phyloP scores from a whole-genome alignment of 371 early-diverging fungal genomes.

The Mucor indicus region DNA sequence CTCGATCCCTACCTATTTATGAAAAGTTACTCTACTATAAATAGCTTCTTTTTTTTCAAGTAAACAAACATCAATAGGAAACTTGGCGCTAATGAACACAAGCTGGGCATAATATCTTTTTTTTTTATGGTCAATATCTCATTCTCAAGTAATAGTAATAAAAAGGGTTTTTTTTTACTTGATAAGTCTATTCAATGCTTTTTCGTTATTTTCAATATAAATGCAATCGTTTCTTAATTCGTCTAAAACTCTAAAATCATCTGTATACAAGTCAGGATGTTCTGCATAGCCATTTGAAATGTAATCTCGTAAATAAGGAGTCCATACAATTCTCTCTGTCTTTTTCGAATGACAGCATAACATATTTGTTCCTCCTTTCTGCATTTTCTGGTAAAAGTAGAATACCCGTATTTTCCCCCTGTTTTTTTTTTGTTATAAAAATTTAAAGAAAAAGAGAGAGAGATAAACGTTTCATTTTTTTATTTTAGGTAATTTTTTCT shows the following conservation, averaged over 20 bases:
- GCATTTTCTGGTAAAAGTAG: too few species aligned
- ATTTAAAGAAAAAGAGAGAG: too few species aligned
- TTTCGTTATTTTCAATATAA: constrained; percentile 66
- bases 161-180: too few species aligned
- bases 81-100: constrained; percentile 77
- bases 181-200: constrained; percentile 63
- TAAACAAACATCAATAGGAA: constrained; percentile 75
- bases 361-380: constrained; percentile 41
- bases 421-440: too few species aligned
- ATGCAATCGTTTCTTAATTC: constrained; percentile 73
- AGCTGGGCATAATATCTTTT: constrained; percentile 82
- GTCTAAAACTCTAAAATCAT: constrained; percentile 82
- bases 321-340: constrained; percentile 55
- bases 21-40: not conserved
- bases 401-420: too few species aligned
- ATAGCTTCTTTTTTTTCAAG: not conserved
- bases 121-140: too few species aligned
- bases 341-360: constrained; percentile 49
- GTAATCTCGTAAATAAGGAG: constrained; percentile 62
- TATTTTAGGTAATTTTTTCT: too few species aligned
- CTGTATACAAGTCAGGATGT: constrained; percentile 82
- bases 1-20: constrained; percentile 56
- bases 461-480: too few species aligned
- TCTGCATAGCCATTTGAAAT: constrained; percentile 77
- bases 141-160: too few species aligned